Conservation (phyloP, 108 stramenopile species). For the Fistulifera solaris region DNA sequence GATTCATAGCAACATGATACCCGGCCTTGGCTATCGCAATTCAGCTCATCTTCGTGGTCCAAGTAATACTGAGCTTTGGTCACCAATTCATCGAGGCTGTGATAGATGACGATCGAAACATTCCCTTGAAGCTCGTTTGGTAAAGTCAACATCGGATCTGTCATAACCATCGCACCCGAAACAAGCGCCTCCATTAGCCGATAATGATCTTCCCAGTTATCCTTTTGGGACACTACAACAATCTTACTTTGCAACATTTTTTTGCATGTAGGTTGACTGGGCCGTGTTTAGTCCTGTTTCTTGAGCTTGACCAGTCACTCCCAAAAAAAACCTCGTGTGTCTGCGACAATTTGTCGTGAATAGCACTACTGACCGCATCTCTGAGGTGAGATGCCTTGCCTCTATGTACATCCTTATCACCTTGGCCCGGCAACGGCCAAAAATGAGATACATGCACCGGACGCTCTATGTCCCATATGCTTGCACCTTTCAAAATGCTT, state of each 20-base stretch:
- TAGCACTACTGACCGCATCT: neutral
- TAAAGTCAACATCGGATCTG: conserved; percentile 33
- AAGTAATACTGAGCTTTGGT: conserved; percentile 27
- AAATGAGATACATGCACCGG: conserved; percentile 22
- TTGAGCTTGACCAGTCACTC: neutral
- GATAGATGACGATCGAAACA: conserved; percentile 35
- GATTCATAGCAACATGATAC: conserved; percentile 31
- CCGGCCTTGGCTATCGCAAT: conserved; percentile 30
- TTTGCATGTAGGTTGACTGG: conserved; percentile 16
- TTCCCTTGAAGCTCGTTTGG: conserved; percentile 29
- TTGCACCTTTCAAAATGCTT: neutral
- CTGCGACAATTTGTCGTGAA: neutral
- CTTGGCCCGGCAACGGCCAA: conserved; percentile 6
- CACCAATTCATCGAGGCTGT: conserved; percentile 18
- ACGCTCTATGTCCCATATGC: conserved; percentile 5
- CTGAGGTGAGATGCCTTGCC: neutral
- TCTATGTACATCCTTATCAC: neutral
- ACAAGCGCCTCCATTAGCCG: conserved; percentile 47
- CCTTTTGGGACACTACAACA: conserved; percentile 52
- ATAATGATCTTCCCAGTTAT: conserved; percentile 61
- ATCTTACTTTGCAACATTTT: conserved; percentile 39
- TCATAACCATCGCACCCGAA: conserved; percentile 55
- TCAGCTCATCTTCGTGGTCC: conserved; percentile 22
- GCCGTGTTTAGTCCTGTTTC: conserved; percentile 6
- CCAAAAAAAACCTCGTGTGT: neutral